Evolutionary conservation across 1,284 basidiomycete species (phyloP), one percentile per base, ranked within the genome.

Genomic region (Ceratobasidium papillatum): DNA sequence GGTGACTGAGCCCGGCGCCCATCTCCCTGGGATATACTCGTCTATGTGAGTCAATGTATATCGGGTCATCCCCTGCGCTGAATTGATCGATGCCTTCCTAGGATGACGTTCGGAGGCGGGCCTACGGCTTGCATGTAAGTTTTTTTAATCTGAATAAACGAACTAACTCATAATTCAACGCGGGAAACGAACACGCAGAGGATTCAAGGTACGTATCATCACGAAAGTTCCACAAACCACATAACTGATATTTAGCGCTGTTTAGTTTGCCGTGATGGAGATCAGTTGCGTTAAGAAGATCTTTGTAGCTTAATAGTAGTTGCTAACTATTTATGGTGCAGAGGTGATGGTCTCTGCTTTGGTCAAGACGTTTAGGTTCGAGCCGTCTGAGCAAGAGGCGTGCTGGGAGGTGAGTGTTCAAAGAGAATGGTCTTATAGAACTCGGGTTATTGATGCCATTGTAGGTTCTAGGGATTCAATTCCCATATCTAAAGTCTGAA

Each of bases 51-150:
- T 36, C 52, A 4, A 7, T 61, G 12, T 7, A 8, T 3, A 14
- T n/a, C 41, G 11, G 45, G 19, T 3, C 52, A 11, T n/a, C 51
- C 32, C 43, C 22, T 41, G 25, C 27, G 27, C 17, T 51, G 9
- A n/a, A 27, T 4, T 56, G 17, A 30, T 19, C 9, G 25, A 56
- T 30, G 8, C 12, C 27, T 5, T 30, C 27, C 2, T 30, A 69
- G 52, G 68, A 71, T 71, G 68, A 61, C 68, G 14, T 71, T 71
- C 30, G 68, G 68, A 34, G 68, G 52, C 12, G 68, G 68, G 17
- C 49, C 52, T 17, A 41, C 38, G 7, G 22, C 68, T 34, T 71
- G 68, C 68, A 71, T 71, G 68, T 61, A 25, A 43, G 68, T 68
- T 34, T 19, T 45, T 2, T n/a, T 14, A 8, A 9, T 3, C 12